These are phyloP conservation scores for Byssochlamys sp. DNA, from an alignment of 2,329 filamentous ascomycete species.

Conservation along the genomic window DNA sequence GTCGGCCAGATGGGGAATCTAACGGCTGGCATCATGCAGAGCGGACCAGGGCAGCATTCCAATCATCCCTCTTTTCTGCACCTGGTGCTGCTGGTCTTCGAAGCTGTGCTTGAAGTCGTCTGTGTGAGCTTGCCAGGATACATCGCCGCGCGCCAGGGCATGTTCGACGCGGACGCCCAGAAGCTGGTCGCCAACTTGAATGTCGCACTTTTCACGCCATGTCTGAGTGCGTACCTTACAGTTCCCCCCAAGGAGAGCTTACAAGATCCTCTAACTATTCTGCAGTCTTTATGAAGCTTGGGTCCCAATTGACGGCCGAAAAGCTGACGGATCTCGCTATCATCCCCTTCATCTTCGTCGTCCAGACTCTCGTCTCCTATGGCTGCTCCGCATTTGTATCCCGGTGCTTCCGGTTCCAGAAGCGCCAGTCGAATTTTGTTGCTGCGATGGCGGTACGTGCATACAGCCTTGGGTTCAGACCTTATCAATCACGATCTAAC, in stretches of 20 bases:
- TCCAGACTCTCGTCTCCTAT: constrained; percentile 83
- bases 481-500: not conserved
- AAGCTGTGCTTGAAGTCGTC: constrained; percentile 88
- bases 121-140: constrained; percentile 92
- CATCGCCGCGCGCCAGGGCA: constrained; percentile 76
- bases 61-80: constrained; percentile 45
- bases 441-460: constrained; percentile 74
- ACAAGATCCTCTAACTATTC: not conserved
- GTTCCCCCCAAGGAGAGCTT: constrained; percentile 2
- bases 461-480: not conserved
- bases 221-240: constrained; percentile 59
- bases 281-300: constrained; percentile 88
- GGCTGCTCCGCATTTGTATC: constrained; percentile 61
- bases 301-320: constrained; percentile 82
- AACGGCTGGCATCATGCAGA: constrained; percentile 11
- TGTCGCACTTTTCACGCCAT: constrained; percentile 91
- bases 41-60: constrained; percentile 17
- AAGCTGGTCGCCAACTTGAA: constrained; percentile 96
- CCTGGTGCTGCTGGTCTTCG: constrained; percentile 75
- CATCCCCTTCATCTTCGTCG: constrained; percentile 85
- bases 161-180: constrained; percentile 91
- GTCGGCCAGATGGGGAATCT: constrained; percentile 14
- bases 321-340: constrained; percentile 84
- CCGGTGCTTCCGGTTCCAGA: constrained; percentile 68
- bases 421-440: constrained; percentile 84